Conservation (phyloP, 495 filamentous ascomycete genomes). For the Penicillium angulare region DNA sequence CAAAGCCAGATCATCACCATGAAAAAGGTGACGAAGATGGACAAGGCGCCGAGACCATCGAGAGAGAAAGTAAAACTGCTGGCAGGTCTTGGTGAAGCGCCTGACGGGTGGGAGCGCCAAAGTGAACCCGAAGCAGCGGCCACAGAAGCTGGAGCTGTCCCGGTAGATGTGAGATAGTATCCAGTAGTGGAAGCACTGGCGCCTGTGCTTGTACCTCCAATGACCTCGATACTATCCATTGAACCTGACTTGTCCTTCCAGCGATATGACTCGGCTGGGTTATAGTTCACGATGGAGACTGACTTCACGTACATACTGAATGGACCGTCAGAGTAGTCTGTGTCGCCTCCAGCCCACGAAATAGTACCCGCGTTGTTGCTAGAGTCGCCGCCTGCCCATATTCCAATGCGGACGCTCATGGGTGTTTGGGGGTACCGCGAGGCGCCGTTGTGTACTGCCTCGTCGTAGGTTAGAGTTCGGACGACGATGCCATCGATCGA, state of each 20-base stretch:
- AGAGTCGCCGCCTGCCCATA: slow-evolving; percentile 83
- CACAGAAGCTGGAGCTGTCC: neutral
- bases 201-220: neutral
- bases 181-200: neutral
- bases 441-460: slow-evolving; percentile 54
- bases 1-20: neutral
- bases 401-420: slow-evolving; percentile 80
- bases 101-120: neutral
- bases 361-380: slow-evolving; percentile 58
- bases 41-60: neutral
- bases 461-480: slow-evolving; percentile 61
- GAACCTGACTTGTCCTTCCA: slow-evolving; percentile 62
- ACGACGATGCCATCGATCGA: slow-evolving; percentile 70
- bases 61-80: neutral
- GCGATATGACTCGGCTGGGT: slow-evolving; percentile 58
- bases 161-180: neutral
- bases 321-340: slow-evolving; percentile 70
- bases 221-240: slow-evolving; percentile 33
- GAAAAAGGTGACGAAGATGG: neutral
- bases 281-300: slow-evolving; percentile 36
- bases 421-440: slow-evolving; percentile 88
- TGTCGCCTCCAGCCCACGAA: slow-evolving; percentile 78
- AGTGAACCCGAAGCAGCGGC: neutral
- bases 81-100: neutral
- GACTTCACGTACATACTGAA: slow-evolving; percentile 75